These are phyloP conservation scores for Curvularia lunata DNA, from an alignment of 2,329 filamentous ascomycete species.

Conservation along the genomic window DNA sequence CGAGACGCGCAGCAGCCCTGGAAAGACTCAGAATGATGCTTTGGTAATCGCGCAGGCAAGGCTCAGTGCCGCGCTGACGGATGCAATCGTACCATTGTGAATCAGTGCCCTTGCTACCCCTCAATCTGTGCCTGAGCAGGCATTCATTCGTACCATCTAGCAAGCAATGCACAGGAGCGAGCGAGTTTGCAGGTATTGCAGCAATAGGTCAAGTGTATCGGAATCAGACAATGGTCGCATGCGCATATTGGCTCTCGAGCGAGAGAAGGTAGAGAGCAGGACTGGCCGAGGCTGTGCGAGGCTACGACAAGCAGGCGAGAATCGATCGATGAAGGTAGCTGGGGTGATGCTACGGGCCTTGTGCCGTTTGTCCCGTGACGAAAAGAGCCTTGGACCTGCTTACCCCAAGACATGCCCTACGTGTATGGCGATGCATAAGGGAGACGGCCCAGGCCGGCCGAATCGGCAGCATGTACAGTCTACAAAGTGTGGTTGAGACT, in stretches of 20 bases:
- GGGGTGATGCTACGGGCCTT: constrained; percentile 8
- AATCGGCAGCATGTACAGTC: neutral
- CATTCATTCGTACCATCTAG: constrained; percentile 9
- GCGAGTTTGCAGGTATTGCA: neutral
- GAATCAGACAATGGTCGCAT: constrained; percentile 9
- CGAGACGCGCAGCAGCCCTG: constrained; percentile 36
- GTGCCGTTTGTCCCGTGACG: constrained; percentile 10
- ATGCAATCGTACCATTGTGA: constrained; percentile 23
- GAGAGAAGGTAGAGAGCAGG: neutral
- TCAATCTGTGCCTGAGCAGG: constrained; percentile 11
- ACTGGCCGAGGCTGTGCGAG: constrained; percentile 1
- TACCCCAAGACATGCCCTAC: neutral
- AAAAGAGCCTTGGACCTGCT: constrained; percentile 1
- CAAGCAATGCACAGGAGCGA: constrained; percentile 7
- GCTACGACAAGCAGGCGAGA: constrained; percentile 1
- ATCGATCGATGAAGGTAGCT: constrained; percentile 8
- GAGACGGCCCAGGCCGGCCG: constrained; percentile 7
- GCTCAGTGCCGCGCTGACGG: neutral
- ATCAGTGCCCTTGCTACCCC: constrained; percentile 10
- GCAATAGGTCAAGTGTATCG: constrained; percentile 3
- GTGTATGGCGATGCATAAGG: constrained; percentile 1
- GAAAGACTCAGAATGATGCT: constrained; percentile 10
- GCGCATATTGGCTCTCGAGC: constrained; percentile 11
- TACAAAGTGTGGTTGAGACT: neutral
- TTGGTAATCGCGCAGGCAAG: too few species aligned